A percentile compares a stretch with the other conserved stretches of the same genome.
These are phyloP conservation scores for Colletotrichum eremochloae DNA, from an alignment of 2,329 filamentous ascomycete genomes.

Conservation along the genomic window DNA sequence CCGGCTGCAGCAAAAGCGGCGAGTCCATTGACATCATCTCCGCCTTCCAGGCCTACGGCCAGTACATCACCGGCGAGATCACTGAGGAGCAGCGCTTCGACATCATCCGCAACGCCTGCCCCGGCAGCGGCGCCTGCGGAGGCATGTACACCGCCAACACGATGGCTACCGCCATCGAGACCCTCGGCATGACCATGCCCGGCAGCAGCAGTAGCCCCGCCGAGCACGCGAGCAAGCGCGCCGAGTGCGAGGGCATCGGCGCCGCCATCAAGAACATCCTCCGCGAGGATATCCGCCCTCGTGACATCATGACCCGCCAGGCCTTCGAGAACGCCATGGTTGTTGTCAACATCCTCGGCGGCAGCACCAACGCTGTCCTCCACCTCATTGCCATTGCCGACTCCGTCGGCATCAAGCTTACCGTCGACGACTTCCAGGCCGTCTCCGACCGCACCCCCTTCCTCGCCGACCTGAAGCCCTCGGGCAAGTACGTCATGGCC, in stretches of 20 bases:
- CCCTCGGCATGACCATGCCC: slow-evolving; percentile 88
- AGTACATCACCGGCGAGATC: slow-evolving; percentile 93
- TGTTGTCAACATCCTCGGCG: slow-evolving; percentile 84
- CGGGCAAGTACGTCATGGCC: slow-evolving; percentile 89
- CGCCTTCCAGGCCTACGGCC: slow-evolving; percentile 97
- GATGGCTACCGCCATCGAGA: slow-evolving; percentile 93
- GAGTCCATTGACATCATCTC: slow-evolving; percentile 92
- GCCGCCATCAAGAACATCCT: slow-evolving; percentile 81
- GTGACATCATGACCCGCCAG: slow-evolving; percentile 82
- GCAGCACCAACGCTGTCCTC: slow-evolving; percentile 88
- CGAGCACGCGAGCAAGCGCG: slow-evolving; percentile 77
- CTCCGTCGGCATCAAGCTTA: slow-evolving; percentile 83
- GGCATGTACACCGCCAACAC: slow-evolving; percentile 97
- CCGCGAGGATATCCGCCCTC: slow-evolving; percentile 81
- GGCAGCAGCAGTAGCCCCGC: slow-evolving; percentile 86
- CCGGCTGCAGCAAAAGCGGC: slow-evolving; percentile 85
- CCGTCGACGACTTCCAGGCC: slow-evolving; percentile 87
- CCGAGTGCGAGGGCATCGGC: slow-evolving; percentile 80
- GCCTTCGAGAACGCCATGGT: slow-evolving; percentile 91
- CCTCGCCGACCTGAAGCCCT: slow-evolving; percentile 86
- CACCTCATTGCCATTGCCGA: slow-evolving; percentile 89
- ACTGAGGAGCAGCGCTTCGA: slow-evolving; percentile 92
- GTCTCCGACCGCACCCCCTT: slow-evolving; percentile 85
- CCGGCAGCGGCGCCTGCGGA: slow-evolving; percentile 75
- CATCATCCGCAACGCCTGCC: slow-evolving; percentile 92